Base-by-base conservation (phyloP, 768 basidiomycete genomes). In the Suillus fuscotomentosus region DNA sequence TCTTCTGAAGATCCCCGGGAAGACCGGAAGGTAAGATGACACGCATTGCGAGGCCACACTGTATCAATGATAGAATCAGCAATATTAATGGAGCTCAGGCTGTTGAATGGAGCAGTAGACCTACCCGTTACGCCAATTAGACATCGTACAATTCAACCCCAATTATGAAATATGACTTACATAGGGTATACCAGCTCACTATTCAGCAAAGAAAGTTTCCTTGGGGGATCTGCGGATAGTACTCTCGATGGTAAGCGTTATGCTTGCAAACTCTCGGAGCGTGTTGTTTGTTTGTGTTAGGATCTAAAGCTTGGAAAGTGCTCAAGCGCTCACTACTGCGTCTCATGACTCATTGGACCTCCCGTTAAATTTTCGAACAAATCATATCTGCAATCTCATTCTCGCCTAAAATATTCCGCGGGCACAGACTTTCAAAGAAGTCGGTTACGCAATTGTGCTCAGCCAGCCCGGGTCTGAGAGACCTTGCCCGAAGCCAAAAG, bases 401-500 rank as follows among this genome's bases (percentile, higher is more conserved):
- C 73, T 63, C 66, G 66, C 22, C 45, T 64, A 10, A 75, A 82
- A 59, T 86, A 91, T 69, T 86, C 88, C 0, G 75, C 84, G 42
- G 93, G 27, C 71, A 81, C 64, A 71, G 70, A 3, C 70, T 93
- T 17, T 83, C 89, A 8, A 78, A 81, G 47, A 82, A 81, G 61
- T 81, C 80, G 1, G 82, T 86, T 3, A 91, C 88, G 72, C 86
- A 94, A 61, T 82, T 93, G 62, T 83, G 81, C 55, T 86, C 86
- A 3, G 80, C 74, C 5, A 31, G 31, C 31, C 6, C 5, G 31
- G 31, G 1, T 31, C 31, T 31, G 2, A 80, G 22, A 22, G 47
- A 88, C 69, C 71, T 74, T 4, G 78, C 98, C 38, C 83, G 86
- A 3, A 94, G 92, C 78, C 98, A 97, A 97, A 97, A 95, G 81